Evolutionary conservation across 345 rosid species (phyloP), one percentile per base, ranked within the genome.

Genomic region (Nephelium lappaceum): DNA sequence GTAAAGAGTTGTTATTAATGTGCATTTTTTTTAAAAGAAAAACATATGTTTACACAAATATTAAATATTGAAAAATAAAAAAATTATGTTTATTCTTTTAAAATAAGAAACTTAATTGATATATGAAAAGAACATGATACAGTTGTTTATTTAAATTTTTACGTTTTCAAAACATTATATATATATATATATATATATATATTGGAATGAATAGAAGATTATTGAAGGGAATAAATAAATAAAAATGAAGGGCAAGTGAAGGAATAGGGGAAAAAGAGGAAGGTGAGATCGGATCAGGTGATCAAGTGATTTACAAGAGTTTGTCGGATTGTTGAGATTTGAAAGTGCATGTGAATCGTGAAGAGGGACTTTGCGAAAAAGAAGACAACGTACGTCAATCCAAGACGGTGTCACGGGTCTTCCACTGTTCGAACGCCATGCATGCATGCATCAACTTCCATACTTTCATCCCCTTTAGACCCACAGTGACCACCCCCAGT

Each of bases 241-340:
- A 12, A 53, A 53, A 60, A 23, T 19, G 64, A 8, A 60, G 64
- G 64, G 64, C 64, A 60, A 60, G 64, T 6, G 25, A 60, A 23
- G 64, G 64, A 42, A 61, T 21, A 0, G 11, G 19, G 41, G 8
- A 21, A 60, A 23, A 36, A 15, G 25, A 16, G 19, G 11, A 55
- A 64, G 65, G 76, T 27, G 60, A 60, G 47, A 27, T 12, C 14
- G 41, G 19, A 27, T 14, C 39, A 31, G 15, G 41, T 25, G 68
- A 64, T 25, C 42, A 21, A 23, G 25, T 4, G 18, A 36, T 3
- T 3, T 41, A 10, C 19, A 25, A 43, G 15, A 27, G 45, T 23
- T 71, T 71, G 74, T 71, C 74, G 4, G 62, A 8, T 70, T 70
- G 73, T 49, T 24, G n/a, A 7, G 38, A 12, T 27, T 12, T n/a